These are phyloP conservation scores for Plasmodium gaboni DNA, from an alignment of 169 alveolate species.

Conservation along the genomic window DNA sequence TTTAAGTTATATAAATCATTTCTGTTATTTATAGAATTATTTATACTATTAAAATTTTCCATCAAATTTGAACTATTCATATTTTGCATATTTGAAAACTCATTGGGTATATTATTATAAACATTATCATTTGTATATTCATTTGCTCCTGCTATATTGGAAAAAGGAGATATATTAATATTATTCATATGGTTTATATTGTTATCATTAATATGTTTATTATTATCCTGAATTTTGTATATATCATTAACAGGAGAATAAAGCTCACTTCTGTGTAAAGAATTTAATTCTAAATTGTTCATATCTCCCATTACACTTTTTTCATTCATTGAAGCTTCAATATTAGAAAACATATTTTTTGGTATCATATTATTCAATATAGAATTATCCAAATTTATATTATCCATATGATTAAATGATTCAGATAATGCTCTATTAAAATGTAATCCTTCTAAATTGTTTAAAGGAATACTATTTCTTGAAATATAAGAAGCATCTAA, in stretches of 20 bases:
- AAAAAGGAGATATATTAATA: background rate
- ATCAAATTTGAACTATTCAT: constrained; percentile 21
- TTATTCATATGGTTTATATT: constrained; percentile 18
- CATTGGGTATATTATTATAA: background rate
- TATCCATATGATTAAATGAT: constrained; percentile 67
- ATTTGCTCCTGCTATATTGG: background rate
- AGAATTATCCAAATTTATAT: constrained; percentile 44
- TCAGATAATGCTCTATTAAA: constrained; percentile 50
- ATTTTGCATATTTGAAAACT: background rate
- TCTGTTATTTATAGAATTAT: constrained; percentile 33
- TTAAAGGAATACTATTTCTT: constrained; percentile 57
- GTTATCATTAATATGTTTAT: background rate
- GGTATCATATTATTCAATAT: constrained; percentile 73
- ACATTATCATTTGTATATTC: constrained; percentile 15
- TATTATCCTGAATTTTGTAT: constrained; percentile 15
- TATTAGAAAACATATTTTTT: constrained; percentile 63
- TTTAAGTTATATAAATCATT: constrained; percentile 60
- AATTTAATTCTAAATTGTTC: constrained; percentile 52
- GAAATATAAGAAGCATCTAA: constrained; percentile 65
- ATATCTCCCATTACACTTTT: constrained; percentile 35
- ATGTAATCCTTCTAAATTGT: constrained; percentile 42
- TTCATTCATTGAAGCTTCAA: constrained; percentile 42
- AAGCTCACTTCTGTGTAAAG: constrained; percentile 27
- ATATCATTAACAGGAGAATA: constrained; percentile 4
- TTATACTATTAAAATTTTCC: constrained; percentile 31